A percentile compares a stretch with the other conserved stretches of the same genome.
These are phyloP conservation scores for Pulveroboletus sp. DNA, from an alignment of 768 basidiomycete genomes.

Conservation along the genomic window DNA sequence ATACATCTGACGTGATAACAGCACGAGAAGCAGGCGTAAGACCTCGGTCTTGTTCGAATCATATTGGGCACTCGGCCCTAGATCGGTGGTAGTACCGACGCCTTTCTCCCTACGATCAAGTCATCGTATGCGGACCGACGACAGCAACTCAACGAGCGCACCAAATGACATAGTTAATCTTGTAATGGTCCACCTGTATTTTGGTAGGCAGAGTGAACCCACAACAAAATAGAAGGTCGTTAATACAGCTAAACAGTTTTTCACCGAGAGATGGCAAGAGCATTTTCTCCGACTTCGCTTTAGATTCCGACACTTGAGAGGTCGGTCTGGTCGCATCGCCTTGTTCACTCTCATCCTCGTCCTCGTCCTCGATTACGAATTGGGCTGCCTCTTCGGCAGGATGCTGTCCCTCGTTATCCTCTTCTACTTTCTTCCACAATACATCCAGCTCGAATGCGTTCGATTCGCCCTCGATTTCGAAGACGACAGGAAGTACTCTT, in stretches of 20 bases:
- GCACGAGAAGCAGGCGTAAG: conserved; percentile 78
- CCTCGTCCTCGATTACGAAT: conserved; percentile 89
- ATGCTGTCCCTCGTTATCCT: conserved; percentile 34
- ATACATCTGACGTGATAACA: conserved; percentile 91
- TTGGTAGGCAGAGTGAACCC: conserved; percentile 85
- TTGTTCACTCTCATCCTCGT: conserved; percentile 43
- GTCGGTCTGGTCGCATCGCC: conserved; percentile 31
- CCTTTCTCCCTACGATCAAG: conserved; percentile 77
- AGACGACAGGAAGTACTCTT: conserved; percentile 85
- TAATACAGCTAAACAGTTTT: conserved; percentile 68
- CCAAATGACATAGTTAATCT: conserved; percentile 88
- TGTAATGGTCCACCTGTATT: conserved; percentile 73
- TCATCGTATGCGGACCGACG: conserved; percentile 5
- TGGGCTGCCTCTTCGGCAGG: conserved; percentile 43
- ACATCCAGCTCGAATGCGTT: conserved; percentile 74
- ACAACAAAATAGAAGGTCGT: conserved; percentile 90
- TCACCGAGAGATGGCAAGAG: conserved; percentile 77
- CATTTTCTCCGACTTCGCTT: conserved; percentile 39
- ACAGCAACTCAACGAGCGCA: conserved; percentile 35
- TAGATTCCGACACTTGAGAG: conserved; percentile 13
- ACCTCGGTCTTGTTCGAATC: conserved; percentile 88
- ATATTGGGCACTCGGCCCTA: conserved; percentile 55
- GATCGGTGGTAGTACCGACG: conserved; percentile 80
- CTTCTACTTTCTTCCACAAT: conserved; percentile 72
- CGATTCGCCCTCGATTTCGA: conserved; percentile 71